phyloP scores from a whole-genome alignment of 2,329 filamentous ascomycete genomes.

The Colletotrichum liaoningense region DNA sequence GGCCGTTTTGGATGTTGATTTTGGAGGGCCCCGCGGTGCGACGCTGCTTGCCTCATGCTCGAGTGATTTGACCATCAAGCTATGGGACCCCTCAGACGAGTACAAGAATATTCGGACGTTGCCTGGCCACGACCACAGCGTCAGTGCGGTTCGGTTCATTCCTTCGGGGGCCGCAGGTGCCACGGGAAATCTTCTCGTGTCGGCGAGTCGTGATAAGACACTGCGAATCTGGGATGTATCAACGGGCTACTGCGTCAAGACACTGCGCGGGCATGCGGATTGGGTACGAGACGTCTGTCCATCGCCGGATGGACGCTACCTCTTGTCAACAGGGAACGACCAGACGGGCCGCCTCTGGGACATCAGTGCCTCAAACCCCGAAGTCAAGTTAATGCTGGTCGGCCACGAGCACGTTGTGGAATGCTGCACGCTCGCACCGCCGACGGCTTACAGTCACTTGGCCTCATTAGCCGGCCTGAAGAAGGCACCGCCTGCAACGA shows the following conservation, averaged over 20 bases:
- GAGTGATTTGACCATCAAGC: constrained; percentile 90
- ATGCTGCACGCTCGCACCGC: constrained; percentile 88
- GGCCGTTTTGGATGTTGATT: constrained; percentile 89
- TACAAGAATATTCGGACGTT: constrained; percentile 96
- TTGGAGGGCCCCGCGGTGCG: constrained; percentile 84
- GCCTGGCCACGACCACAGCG: constrained; percentile 91
- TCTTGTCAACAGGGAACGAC: constrained; percentile 87
- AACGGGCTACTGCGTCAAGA: constrained; percentile 92
- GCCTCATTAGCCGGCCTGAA: constrained; percentile 84
- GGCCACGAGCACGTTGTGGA: constrained; percentile 90
- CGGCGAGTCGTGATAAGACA: constrained; percentile 86
- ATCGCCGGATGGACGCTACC: constrained; percentile 83
- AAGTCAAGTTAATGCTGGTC: constrained; percentile 82
- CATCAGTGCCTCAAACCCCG: constrained; percentile 73
- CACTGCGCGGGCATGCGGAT: constrained; percentile 84
- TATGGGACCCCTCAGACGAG: constrained; percentile 92
- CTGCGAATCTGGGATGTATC: constrained; percentile 93
- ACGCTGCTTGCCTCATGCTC: constrained; percentile 80
- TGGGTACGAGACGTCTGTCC: constrained; percentile 94
- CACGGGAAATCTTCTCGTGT: constrained; percentile 85
- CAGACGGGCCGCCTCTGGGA: constrained; percentile 89
- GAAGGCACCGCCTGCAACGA: constrained; percentile 79
- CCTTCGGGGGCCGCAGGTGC: constrained; percentile 83
- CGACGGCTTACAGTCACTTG: constrained; percentile 81
- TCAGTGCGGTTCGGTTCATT: constrained; percentile 89